Conservation (phyloP, 208 protist genomes). For the Crithidia bombi region DNA sequence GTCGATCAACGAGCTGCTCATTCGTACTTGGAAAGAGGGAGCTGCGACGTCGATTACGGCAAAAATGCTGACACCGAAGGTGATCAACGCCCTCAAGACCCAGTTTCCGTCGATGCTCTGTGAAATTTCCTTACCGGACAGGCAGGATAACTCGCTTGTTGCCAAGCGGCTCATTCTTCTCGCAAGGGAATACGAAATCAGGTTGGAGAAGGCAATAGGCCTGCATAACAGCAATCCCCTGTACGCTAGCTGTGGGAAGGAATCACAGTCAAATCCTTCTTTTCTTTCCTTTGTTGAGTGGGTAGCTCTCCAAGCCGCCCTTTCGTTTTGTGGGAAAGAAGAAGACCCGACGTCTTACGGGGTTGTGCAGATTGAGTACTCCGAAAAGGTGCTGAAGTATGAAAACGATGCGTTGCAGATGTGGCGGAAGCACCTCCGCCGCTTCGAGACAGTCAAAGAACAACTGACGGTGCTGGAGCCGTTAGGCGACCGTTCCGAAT, state of each 20-base stretch:
- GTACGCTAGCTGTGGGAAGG: background rate
- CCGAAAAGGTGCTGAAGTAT: slow-evolving; percentile 2
- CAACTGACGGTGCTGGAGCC: slow-evolving; percentile 32
- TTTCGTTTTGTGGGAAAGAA: slow-evolving; percentile 35
- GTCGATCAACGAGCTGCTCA: background rate
- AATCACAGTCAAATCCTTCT: slow-evolving; percentile 13
- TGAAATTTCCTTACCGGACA: background rate
- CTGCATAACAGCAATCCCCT: slow-evolving; percentile 18
- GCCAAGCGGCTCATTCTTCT: slow-evolving; percentile 12
- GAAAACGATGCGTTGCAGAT: slow-evolving; percentile 17
- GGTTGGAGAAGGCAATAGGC: slow-evolving; percentile 4
- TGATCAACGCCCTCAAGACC: slow-evolving; percentile 12
- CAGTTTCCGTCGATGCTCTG: slow-evolving; percentile 20
- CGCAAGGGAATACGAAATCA: slow-evolving; percentile 24
- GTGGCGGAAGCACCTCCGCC: slow-evolving; percentile 23
- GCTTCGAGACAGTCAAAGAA: slow-evolving; percentile 27
- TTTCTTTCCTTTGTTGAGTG: slow-evolving; percentile 61
- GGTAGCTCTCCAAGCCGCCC: slow-evolving; percentile 40
- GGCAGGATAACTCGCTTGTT: background rate
- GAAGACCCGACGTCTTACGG: slow-evolving; percentile 36
- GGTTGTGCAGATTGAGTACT: slow-evolving; percentile 18
- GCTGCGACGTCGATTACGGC: slow-evolving; percentile 8
- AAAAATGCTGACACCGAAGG: slow-evolving; percentile 15
- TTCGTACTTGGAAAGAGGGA: slow-evolving; percentile 18
- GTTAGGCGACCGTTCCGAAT: slow-evolving; percentile 10